These are phyloP conservation scores for Coleophoma cylindrospora DNA, from an alignment of 2,329 filamentous ascomycete genomes.

Conservation along the genomic window DNA sequence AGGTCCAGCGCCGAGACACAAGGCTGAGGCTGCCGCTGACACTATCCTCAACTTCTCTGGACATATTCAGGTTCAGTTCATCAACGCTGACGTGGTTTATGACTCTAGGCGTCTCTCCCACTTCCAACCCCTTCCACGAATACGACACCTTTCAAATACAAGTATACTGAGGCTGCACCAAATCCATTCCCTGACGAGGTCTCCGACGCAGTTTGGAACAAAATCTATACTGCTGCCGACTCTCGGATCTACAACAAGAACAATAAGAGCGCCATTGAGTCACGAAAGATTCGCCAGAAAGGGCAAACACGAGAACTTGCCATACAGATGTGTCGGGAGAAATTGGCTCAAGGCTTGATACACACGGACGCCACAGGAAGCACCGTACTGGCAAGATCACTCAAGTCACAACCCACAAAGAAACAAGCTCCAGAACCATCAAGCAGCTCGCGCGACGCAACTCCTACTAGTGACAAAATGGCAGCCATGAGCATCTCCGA, in stretches of 20 bases:
- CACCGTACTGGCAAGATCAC: not conserved
- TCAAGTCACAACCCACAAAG: not conserved
- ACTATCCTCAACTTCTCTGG: too few relatives aligned
- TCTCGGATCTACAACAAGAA: conserved; percentile 24
- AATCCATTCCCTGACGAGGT: conserved; percentile 24
- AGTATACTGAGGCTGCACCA: conserved; percentile 24
- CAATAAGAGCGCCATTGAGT: conserved; percentile 19
- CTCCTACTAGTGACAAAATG: conserved; percentile 11
- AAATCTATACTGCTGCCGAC: conserved; percentile 25
- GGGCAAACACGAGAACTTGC: conserved; percentile 20
- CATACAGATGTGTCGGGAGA: conserved; percentile 19
- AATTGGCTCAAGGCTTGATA: conserved; percentile 16
- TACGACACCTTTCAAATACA: conserved; percentile 20
- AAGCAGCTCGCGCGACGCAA: conserved; percentile 15
- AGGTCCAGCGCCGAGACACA: too few relatives aligned
- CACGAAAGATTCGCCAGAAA: conserved; percentile 15
- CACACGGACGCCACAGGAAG: conserved; percentile 1
- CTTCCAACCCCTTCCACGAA: conserved; percentile 2
- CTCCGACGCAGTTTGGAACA: conserved; percentile 24
- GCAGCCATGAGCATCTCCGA: conserved; percentile 21
- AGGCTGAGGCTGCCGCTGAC: too few relatives aligned
- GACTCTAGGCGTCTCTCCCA: not conserved
- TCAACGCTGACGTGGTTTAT: too few relatives aligned
- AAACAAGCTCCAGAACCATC: conserved; percentile 3
- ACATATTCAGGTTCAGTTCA: too few relatives aligned